phyloP scores from a whole-genome alignment of 345 rosid species.

The Cardiospermum halicacabum region DNA sequence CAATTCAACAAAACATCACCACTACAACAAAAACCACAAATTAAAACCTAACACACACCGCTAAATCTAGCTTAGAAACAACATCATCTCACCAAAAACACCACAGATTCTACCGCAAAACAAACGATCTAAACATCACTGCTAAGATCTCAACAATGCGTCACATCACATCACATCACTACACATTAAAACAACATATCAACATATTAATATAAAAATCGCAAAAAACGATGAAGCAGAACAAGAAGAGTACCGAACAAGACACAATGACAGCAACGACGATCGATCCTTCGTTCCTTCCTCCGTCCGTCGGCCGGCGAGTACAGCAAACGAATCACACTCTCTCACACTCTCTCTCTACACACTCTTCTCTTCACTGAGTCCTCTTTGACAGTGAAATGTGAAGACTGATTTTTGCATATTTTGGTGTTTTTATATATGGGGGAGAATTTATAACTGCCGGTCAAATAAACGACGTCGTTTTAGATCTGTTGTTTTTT shows the following conservation, averaged over 20 bases:
- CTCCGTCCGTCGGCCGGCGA: too few relatives aligned
- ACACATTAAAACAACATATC: not conserved
- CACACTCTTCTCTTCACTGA: constrained; percentile 3
- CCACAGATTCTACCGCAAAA: not conserved
- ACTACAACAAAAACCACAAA: not conserved
- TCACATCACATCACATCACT: too few relatives aligned
- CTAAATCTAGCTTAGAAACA: constrained; percentile 4
- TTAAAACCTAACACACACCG: constrained; percentile 4
- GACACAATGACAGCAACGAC: not conserved
- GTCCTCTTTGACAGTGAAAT: constrained; percentile 9
- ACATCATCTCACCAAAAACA: not conserved
- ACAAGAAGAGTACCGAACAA: constrained; percentile 15
- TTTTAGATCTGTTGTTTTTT: not conserved
- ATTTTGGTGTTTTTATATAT: not conserved
- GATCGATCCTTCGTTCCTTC: too few relatives aligned
- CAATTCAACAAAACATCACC: not conserved
- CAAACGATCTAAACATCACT: constrained; percentile 20
- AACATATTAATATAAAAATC: not conserved
- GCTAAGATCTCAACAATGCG: too few relatives aligned
- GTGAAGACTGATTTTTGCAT: not conserved
- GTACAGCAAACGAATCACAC: too few relatives aligned
- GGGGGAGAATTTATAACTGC: constrained; percentile 8
- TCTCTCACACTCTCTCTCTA: too few relatives aligned
- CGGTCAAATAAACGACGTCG: constrained; percentile 33
- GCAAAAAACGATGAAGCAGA: not conserved